Evolutionary conservation across 2,329 filamentous ascomycete species (phyloP).

Genomic region (Atkinsonella texensis): DNA sequence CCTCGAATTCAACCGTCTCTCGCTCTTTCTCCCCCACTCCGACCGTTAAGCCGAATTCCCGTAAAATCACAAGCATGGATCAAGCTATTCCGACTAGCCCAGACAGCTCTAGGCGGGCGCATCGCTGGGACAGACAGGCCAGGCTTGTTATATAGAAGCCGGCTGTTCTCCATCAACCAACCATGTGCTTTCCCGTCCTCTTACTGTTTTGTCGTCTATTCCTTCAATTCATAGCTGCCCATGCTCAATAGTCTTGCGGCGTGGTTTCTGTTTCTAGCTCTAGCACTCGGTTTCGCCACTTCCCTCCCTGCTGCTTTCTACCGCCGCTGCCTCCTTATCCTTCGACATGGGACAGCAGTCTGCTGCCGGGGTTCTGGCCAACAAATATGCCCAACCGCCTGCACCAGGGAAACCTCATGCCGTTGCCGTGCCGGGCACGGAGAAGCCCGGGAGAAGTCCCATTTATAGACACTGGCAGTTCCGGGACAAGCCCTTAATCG

Average conservation of each 20-base stretch:
- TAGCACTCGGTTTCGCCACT: neutral
- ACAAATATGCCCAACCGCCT: conserved; percentile 49
- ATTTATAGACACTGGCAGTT: conserved; percentile 78
- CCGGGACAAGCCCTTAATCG: conserved; percentile 56
- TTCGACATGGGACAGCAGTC: neutral
- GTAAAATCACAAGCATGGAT: conserved; percentile 2
- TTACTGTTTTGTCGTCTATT: neutral
- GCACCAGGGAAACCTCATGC: conserved; percentile 68
- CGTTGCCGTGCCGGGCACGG: conserved; percentile 61
- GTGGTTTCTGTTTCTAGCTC: no score
- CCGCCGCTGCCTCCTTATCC: neutral
- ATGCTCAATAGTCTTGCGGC: no score
- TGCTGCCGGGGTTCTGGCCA: conserved; percentile 7
- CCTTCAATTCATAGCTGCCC: no score
- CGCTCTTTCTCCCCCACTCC: neutral
- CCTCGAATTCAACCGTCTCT: no score
- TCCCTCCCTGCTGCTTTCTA: neutral
- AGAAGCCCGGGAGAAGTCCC: conserved; percentile 56
- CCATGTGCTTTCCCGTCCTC: neutral
- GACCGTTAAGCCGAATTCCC: neutral
- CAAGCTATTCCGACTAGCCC: neutral
- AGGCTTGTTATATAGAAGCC: neutral
- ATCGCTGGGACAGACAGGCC: neutral
- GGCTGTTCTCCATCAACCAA: neutral
- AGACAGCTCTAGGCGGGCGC: neutral